Conservation (phyloP, 2,329 filamentous ascomycete genomes). For the Tolypocladium inflatum region DNA sequence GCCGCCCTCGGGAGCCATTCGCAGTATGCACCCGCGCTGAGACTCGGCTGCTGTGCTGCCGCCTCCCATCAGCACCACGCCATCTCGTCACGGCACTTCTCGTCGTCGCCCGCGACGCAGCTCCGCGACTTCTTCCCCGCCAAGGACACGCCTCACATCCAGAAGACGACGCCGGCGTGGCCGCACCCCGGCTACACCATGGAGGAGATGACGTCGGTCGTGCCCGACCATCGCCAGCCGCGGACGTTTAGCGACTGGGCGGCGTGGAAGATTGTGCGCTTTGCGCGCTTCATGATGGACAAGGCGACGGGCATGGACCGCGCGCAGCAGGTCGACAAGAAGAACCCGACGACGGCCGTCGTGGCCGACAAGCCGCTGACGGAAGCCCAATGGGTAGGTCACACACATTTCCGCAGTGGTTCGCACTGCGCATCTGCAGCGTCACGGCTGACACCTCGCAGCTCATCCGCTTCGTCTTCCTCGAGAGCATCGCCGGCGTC, state of each 20-base stretch:
- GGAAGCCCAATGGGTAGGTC: conserved; percentile 67
- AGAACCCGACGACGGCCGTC: conserved; percentile 44
- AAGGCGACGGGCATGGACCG: conserved; percentile 64
- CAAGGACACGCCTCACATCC: conserved; percentile 51
- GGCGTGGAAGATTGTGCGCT: conserved; percentile 66
- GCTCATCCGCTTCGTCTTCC: conserved; percentile 79
- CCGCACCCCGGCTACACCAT: conserved; percentile 65
- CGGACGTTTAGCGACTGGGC: conserved; percentile 66
- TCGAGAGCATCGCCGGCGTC: conserved; percentile 90
- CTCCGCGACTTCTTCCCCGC: conserved; percentile 54
- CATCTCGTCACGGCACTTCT: conserved; percentile 30
- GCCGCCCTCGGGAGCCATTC: conserved; percentile 2
- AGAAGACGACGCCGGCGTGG: conserved; percentile 57
- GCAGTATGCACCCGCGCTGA: conserved; percentile 4
- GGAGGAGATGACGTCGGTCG: conserved; percentile 66
- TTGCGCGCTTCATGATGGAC: conserved; percentile 75
- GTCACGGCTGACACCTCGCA: conserved; percentile 7
- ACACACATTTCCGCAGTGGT: too few relatives aligned
- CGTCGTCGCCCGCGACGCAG: conserved; percentile 33
- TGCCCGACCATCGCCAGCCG: conserved; percentile 67
- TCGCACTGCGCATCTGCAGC: too few relatives aligned
- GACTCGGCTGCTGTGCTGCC: conserved; percentile 6
- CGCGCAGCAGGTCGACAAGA: conserved; percentile 57
- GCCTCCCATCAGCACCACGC: not conserved
- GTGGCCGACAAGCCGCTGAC: conserved; percentile 54